phyloP scores from a whole-genome alignment of 345 rosid genomes.

The Eucalyptus caleyi region DNA sequence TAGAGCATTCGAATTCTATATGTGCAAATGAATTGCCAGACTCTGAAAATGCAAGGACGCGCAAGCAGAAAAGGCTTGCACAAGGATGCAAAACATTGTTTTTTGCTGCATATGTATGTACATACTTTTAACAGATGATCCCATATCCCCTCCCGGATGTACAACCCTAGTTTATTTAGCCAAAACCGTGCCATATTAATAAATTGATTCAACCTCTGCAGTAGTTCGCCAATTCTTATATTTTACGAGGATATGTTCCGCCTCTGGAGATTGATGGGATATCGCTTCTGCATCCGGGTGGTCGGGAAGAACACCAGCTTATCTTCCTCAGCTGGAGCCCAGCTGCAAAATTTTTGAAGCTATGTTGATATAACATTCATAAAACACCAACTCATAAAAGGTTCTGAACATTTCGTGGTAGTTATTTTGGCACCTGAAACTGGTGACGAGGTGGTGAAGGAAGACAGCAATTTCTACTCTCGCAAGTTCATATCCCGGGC shows the following conservation, averaged over 20 bases:
- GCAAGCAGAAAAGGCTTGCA: neutral
- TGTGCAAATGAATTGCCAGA: neutral
- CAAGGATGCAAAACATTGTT: neutral
- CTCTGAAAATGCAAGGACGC: neutral
- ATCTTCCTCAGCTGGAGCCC: conserved; percentile 83
- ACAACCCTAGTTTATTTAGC: neutral
- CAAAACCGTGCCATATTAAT: neutral
- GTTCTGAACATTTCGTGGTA: neutral
- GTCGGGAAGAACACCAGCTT: conserved; percentile 91
- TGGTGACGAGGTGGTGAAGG: conserved; percentile 6
- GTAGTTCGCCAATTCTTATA: neutral
- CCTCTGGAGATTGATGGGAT: conserved; percentile 58
- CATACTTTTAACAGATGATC: neutral
- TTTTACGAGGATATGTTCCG: conserved; percentile 6
- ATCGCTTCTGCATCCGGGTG: conserved; percentile 82
- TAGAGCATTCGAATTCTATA: neutral
- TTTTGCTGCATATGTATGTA: neutral
- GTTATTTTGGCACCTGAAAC: neutral
- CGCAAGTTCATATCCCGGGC: conserved; percentile 12
- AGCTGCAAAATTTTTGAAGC: conserved; percentile 24
- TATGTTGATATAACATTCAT: neutral
- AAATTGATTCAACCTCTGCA: neutral
- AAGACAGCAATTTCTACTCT: conserved; percentile 3
- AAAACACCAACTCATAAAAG: neutral
- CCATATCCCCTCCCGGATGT: neutral